Conservation (phyloP, 306 rosid species). For the Cucumis melo region DNA sequence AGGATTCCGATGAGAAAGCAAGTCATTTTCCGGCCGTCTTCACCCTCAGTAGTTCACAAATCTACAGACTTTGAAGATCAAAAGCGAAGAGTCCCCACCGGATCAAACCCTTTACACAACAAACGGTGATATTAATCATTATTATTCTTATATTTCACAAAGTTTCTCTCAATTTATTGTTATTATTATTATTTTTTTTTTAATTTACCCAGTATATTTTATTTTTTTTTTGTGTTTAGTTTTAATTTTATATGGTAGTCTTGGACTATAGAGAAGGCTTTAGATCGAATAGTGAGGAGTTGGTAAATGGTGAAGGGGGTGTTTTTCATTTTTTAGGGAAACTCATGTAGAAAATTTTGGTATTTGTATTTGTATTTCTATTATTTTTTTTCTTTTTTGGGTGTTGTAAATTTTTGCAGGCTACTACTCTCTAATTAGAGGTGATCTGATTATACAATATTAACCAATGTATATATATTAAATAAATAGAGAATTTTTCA, state of each 20-base stretch:
- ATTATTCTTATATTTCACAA: neutral
- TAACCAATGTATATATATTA: neutral
- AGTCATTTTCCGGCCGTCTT: conserved; percentile 21
- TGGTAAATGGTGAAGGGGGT: neutral
- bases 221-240: neutral
- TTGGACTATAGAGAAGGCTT: neutral
- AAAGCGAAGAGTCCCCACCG: conserved; percentile 78
- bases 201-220: neutral
- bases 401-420: neutral
- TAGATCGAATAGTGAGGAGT: neutral
- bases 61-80: conserved; percentile 29
- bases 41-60: conserved; percentile 1
- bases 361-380: neutral
- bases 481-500: neutral
- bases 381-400: neutral
- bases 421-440: neutral
- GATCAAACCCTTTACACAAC: conserved; percentile 96
- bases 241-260: neutral
- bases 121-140: conserved; percentile 31
- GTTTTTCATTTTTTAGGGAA: neutral
- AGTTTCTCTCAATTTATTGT: conserved; percentile 4
- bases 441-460: neutral
- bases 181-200: too few species aligned
- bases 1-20: conserved; percentile 26
- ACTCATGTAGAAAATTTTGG: neutral